These are phyloP conservation scores for Colletotrichum costaricense DNA, from an alignment of 2,329 filamentous ascomycete species.

Conservation along the genomic window DNA sequence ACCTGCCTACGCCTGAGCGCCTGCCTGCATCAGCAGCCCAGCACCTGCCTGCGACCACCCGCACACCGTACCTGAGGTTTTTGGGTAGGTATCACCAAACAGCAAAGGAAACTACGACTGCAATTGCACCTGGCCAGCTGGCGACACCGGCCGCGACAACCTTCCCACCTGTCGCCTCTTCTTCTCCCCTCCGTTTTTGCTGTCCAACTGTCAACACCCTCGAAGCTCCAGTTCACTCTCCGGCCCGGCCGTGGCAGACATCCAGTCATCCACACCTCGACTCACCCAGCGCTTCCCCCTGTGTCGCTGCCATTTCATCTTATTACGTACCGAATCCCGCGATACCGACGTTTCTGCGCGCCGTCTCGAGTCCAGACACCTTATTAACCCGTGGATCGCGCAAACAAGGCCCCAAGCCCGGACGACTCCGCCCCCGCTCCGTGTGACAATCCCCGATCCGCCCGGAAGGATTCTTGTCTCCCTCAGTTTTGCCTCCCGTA, in stretches of 20 bases:
- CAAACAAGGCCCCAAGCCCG: background rate
- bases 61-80: background rate
- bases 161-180: too few relatives aligned
- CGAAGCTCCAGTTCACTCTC: background rate
- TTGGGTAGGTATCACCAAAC: background rate
- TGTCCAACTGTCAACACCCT: background rate
- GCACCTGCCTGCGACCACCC: background rate
- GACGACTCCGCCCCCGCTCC: constrained; percentile 13
- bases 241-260: background rate
- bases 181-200: background rate
- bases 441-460: constrained; percentile 23
- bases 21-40: background rate
- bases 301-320: background rate
- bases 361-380: background rate
- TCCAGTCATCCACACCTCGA: background rate
- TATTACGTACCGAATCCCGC: constrained; percentile 25
- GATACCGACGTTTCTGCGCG: background rate
- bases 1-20: too few relatives aligned
- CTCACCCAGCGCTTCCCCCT: background rate
- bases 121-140: constrained; percentile 16
- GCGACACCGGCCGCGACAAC: background rate
- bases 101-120: background rate
- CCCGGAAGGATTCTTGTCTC: constrained; percentile 17
- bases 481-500: background rate
- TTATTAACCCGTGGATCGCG: background rate